Percentiles rank a stretch among this genome's conserved stretches.
Evolutionary conservation across 495 filamentous ascomycete species (phyloP).

Genomic region (Bombardia bombarda): DNA sequence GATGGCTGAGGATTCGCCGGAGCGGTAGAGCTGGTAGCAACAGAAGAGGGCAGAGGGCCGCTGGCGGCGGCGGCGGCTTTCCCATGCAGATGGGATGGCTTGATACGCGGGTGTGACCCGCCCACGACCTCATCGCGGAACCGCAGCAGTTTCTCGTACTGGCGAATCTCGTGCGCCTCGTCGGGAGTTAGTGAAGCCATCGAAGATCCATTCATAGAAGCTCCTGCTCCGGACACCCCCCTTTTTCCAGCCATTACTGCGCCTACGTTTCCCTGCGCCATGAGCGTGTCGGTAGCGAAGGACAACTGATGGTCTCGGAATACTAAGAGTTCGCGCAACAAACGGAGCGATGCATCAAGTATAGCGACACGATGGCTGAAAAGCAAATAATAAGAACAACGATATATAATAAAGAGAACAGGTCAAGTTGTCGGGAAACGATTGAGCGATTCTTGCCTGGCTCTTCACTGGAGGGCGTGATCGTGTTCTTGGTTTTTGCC

Average conservation of each 20-base stretch:
- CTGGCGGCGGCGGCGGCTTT: conserved; percentile 27
- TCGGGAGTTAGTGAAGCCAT: conserved; percentile 16
- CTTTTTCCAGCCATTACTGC: conserved; percentile 6
- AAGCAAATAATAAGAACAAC: too few relatives aligned
- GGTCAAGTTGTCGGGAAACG: too few relatives aligned
- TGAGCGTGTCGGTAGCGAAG: neutral
- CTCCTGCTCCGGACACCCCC: neutral
- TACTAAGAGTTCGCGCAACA: neutral
- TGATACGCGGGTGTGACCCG: conserved; percentile 31
- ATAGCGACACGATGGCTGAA: too few relatives aligned
- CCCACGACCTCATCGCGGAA: conserved; percentile 27
- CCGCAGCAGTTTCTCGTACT: conserved; percentile 29
- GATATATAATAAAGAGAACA: neutral
- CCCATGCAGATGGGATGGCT: conserved; percentile 40
- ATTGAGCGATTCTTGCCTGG: too few relatives aligned
- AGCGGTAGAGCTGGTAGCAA: conserved; percentile 13
- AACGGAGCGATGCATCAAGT: too few relatives aligned
- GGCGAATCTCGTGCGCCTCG: conserved; percentile 15
- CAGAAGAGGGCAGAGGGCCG: conserved; percentile 11
- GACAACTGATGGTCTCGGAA: neutral
- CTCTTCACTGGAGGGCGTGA: too few relatives aligned
- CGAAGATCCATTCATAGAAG: conserved; percentile 1
- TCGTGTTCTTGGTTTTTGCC: too few relatives aligned
- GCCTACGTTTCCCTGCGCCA: conserved; percentile 15
- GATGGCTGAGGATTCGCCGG: conserved; percentile 16